These are phyloP conservation scores for Plenodomus tracheiphilus DNA, from an alignment of 2,329 filamentous ascomycete genomes.

Conservation along the genomic window DNA sequence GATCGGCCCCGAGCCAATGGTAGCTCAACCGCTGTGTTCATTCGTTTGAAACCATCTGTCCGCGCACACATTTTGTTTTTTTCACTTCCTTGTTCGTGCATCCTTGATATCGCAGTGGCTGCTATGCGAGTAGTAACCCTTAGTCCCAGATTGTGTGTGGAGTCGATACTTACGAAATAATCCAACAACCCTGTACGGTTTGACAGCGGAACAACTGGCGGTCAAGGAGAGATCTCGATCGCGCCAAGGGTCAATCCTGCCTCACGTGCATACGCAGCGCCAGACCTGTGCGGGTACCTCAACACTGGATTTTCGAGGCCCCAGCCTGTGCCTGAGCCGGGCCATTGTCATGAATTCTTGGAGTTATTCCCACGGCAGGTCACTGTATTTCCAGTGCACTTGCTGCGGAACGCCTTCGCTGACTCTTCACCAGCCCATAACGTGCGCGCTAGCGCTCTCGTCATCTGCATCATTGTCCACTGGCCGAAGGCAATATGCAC, in stretches of 20 bases:
- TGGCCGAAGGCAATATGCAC: slow-evolving; percentile 33
- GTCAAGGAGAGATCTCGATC: neutral
- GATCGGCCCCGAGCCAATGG: slow-evolving; percentile 36
- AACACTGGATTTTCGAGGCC: slow-evolving; percentile 6
- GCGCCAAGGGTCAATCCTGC: neutral
- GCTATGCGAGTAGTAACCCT: slow-evolving; percentile 14
- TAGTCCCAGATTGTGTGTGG: slow-evolving; percentile 6
- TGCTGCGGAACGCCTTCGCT: slow-evolving; percentile 6
- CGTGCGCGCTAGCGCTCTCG: slow-evolving; percentile 12
- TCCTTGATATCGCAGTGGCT: slow-evolving; percentile 17
- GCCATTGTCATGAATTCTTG: neutral
- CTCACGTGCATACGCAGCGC: neutral
- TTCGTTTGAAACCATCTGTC: slow-evolving; percentile 33
- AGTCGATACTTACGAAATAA: slow-evolving; percentile 11
- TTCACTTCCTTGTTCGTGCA: slow-evolving; percentile 13
- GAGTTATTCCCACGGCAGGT: neutral
- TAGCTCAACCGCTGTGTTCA: slow-evolving; percentile 14
- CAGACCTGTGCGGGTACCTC: neutral
- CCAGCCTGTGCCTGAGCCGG: neutral
- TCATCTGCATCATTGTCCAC: slow-evolving; percentile 9
- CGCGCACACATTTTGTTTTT: slow-evolving; percentile 22
- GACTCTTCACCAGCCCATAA: slow-evolving; percentile 19
- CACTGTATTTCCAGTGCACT: neutral
- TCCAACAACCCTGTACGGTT: neutral
- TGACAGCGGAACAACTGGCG: neutral